Base-by-base conservation (phyloP, 108 stramenopile genomes). In the Conticribra weissflogii region DNA sequence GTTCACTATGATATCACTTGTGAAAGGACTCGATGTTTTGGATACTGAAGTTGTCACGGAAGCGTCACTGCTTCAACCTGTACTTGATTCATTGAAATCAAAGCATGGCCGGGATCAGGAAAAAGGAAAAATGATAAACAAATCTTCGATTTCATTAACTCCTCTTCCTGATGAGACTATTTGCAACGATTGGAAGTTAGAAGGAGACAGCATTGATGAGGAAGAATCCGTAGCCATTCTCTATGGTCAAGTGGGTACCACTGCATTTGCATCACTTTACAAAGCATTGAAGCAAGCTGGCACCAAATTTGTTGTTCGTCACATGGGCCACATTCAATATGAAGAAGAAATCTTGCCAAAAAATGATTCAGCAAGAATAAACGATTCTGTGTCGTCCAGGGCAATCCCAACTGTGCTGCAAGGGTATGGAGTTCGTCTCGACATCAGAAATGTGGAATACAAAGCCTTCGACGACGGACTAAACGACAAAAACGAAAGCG, bases 391-490 rank as follows among this genome's bases (percentile, higher is more conserved):
- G 27, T 9, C 34, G 54, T 63, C 25, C 32, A 54, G 52, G 22
- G 63, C 72, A 23, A 63, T 58, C 22, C 68, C 72, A 15, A 90
- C 90, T 21, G 66, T 68, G 0, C 61, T 94, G 71, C 89, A 90
- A 52, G 94, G 94, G 32, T 95, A 92, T 61, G 94, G 94, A 32
- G 94, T 92, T 36, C 62, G 94, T n/a, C 71, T 95, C 17, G 94
- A 95, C 66, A 92, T 95, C 79, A 88, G 91, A 2, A 95, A 92
- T 71, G 89, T 95, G 14, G 94, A 95, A 68, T 95, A 92, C 76
- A 86, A 87, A 66, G 87, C 81, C 25, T 92, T 89, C 70, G 88
- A 92, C 66, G 91, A 89, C 59, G 64, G 66, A 12, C 46, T 63
- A 25, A 61, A 34, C 27, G 79, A 80, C 31, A 75, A 70, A 48